Evolutionary conservation across 208 protist species (phyloP), one percentile per base, ranked within the genome.

Genomic region (Lotmaria passim): DNA sequence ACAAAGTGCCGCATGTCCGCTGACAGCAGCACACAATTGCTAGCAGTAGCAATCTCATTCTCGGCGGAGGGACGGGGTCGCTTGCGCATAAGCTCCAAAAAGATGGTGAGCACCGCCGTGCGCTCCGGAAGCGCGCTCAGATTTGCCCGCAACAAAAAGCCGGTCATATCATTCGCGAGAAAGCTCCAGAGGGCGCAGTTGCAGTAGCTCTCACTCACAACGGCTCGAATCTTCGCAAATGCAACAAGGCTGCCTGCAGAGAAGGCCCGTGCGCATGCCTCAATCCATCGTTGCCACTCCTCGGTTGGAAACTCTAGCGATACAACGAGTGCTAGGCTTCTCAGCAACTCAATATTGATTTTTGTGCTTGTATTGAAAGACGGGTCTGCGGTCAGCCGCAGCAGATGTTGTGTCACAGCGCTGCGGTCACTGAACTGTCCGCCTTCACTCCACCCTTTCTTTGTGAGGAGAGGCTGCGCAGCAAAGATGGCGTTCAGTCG

Each of bases 401-500:
- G 59, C 8, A 87, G 33, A 10, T 17, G 53, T 21, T 47, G 38
- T 7, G 44, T 71, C 24, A 57, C 58, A 23, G 57, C 47, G 17
- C 55, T 76, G 57, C 30, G 75, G 46, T 89, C 79, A 46, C 75
- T 87, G 47, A 93, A 89, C 19, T 75, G 62, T 24, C 38, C 52
- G 0, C 82, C 79, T 12, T 75, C 78, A 0, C 34, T 43, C 83
- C 87, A 93, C 14, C 62, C 63, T 7, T 44, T 44, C 34, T 62
- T 24, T 4, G 69, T 86, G 14, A 82, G 41, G 21, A 92, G 77
- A 1, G 83, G 73, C 46, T 89, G 76, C 3, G 81, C 67, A 15
- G 80, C 81, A 14, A 92, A 67, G 34, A 74, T 60, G 19, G 80
- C 81, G 39, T 80, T 84, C 14, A 89, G 62, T 10, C 83, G 80